Conservation (phyloP, 2,329 filamentous ascomycete genomes). For the Leptographium lundbergii region DNA sequence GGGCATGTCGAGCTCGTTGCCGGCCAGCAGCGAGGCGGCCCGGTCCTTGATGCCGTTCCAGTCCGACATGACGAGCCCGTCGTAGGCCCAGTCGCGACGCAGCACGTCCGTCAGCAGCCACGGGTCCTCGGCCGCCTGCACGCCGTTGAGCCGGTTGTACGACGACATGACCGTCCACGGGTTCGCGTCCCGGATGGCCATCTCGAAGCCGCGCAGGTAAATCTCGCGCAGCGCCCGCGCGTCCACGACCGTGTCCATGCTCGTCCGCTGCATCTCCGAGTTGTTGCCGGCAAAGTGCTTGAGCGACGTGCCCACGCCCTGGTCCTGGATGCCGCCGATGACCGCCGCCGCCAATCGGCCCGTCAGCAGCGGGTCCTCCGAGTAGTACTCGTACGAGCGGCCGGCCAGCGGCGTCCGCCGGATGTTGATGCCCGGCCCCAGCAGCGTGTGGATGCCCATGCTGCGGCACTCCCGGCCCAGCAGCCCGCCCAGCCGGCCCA, state of each 20-base stretch:
- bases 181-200: slow-evolving; percentile 54
- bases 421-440: slow-evolving; percentile 43
- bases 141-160: slow-evolving; percentile 54
- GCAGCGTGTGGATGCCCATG: slow-evolving; percentile 55
- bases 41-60: slow-evolving; percentile 46
- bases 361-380: slow-evolving; percentile 24
- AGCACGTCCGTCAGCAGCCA: slow-evolving; percentile 43
- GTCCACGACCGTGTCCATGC: slow-evolving; percentile 49
- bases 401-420: slow-evolving; percentile 24
- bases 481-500: slow-evolving; percentile 37
- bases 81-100: slow-evolving; percentile 46
- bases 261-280: slow-evolving; percentile 55
- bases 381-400: slow-evolving; percentile 25
- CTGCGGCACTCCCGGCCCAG: slow-evolving; percentile 54
- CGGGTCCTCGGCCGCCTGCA: slow-evolving; percentile 44
- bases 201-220: slow-evolving; percentile 61
- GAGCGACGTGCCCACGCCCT: slow-evolving; percentile 3
- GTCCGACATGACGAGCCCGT: slow-evolving; percentile 45
- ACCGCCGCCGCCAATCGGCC: slow-evolving; percentile 18
- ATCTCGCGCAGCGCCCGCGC: slow-evolving; percentile 56
- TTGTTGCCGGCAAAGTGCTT: slow-evolving; percentile 54
- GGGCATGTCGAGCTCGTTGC: slow-evolving; percentile 46
- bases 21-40: slow-evolving; percentile 38
- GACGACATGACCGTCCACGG: slow-evolving; percentile 58
- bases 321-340: background rate